These are phyloP conservation scores for Solanum ahanhuiri DNA, from an alignment of 257 asterid genomes.

Conservation along the genomic window DNA sequence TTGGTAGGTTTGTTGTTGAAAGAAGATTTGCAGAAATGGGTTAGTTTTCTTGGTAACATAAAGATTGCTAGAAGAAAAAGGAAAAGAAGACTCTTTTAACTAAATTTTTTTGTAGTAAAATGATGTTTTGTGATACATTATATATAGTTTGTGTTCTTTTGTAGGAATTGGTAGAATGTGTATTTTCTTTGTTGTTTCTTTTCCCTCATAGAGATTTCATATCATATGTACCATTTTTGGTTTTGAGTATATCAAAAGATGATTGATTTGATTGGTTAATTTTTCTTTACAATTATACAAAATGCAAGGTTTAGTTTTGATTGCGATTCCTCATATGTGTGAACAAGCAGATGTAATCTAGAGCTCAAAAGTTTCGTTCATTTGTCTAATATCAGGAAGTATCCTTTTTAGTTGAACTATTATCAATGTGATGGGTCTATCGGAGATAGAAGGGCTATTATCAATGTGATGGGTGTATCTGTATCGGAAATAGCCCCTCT, in stretches of 20 bases:
- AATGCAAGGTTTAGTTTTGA: background rate
- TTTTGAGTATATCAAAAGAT: background rate
- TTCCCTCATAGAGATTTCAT: background rate
- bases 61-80: background rate
- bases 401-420: background rate
- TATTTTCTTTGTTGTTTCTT: background rate
- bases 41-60: slow-evolving; percentile 9
- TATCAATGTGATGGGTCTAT: background rate
- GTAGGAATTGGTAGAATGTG: background rate
- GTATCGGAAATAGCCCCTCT: background rate
- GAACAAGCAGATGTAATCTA: background rate
- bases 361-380: background rate
- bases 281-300: background rate
- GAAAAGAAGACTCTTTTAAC: background rate
- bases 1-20: slow-evolving; percentile 35
- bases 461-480: background rate
- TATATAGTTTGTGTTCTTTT: background rate
- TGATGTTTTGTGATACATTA: background rate
- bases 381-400: background rate
- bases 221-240: background rate
- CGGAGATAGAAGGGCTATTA: background rate
- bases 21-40: slow-evolving; percentile 22
- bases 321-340: background rate
- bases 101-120: background rate
- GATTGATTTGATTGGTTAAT: background rate